Evolutionary conservation across 306 rosid genomes (phyloP), one percentile per base, ranked within the genome.

Genomic region (Quercus suber): DNA sequence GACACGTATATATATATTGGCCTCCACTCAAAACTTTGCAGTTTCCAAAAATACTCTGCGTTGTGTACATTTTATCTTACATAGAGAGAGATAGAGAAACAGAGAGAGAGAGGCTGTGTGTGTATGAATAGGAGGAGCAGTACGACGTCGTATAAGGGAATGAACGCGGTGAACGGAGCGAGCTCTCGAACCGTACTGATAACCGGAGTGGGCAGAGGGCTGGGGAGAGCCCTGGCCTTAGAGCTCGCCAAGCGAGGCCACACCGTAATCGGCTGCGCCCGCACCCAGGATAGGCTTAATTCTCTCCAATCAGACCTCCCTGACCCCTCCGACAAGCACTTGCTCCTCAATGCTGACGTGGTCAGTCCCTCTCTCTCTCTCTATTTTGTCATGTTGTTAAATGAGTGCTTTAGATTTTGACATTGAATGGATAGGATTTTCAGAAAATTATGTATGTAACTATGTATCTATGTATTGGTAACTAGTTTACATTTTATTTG

Each of bases 171-270:
- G 76, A 45, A 70, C 45, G 77, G 73, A 19, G 83, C 43, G 41
- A 59, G 23, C 5, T 77, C 83, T 11, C 81, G 81, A 65, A 90
- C 79, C 23, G 86, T 94, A 11, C 63, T 94, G 82, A 92, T 94
- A 67, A 92, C 98, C 0, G 97, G 98, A 8, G 96, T 87, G 28
- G 86, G 97, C 60, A 94, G 74, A 83, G 97, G 98, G 5, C 84
- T 94, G 0, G 97, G 97, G 10, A 87, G 87, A 80, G 92, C 96
- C 19, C 89, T 94, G 0, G 96, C 98, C 8, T 67, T 90, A 8
- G 96, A 92, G 84, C 52, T 94, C 65, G 91, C 97, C 3, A 89
- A 80, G 76, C 85, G 87, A 18, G 97, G 97, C 23, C 98, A 94
- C 83, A 80, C 89, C 0, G 74, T 94, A 3, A 85, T 94, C 63